phyloP scores from a whole-genome alignment of 1,284 basidiomycete species.

The Ceratorhiza oryzae-sativae region DNA sequence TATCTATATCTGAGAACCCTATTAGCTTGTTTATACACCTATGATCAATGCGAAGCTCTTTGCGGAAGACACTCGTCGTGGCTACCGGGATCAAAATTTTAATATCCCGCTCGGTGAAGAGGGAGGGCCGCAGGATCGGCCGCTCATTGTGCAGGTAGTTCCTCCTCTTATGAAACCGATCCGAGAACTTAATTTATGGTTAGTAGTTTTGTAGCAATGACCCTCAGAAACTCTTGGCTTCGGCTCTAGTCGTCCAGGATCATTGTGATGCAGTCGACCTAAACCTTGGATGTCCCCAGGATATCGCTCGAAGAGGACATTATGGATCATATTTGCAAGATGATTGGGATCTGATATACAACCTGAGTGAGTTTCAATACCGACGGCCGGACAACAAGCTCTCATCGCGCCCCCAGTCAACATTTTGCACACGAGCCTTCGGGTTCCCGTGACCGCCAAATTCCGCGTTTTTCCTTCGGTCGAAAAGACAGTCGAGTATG shows the following conservation, averaged over 20 bases:
- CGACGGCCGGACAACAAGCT: no score
- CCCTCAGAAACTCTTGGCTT: conserved; percentile 75
- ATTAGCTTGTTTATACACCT: conserved; percentile 87
- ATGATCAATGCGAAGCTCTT: conserved; percentile 98
- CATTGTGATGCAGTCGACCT: conserved; percentile 93
- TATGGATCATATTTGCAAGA: conserved; percentile 95
- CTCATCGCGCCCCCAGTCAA: conserved; percentile 64
- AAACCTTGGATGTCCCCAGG: conserved; percentile 96
- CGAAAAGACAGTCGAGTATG: conserved; percentile 91
- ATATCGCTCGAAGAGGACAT: conserved; percentile 86
- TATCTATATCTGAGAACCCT: conserved; percentile 18
- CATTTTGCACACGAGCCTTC: conserved; percentile 81
- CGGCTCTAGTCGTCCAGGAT: conserved; percentile 75
- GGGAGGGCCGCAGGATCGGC: conserved; percentile 73
- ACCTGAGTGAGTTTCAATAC: conserved; percentile 76
- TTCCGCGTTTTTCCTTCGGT: conserved; percentile 89
- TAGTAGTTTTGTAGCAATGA: conserved; percentile 87
- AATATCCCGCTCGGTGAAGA: conserved; percentile 73
- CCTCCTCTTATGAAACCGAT: not conserved
- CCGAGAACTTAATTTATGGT: not conserved
- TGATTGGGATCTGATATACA: conserved; percentile 87
- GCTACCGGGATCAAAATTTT: conserved; percentile 71
- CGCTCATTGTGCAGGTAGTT: conserved; percentile 79
- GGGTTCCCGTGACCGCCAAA: conserved; percentile 93
- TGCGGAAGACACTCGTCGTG: conserved; percentile 58